phyloP scores from a whole-genome alignment of 2,329 filamentous ascomycete species.

The Neobulgaria alba region DNA sequence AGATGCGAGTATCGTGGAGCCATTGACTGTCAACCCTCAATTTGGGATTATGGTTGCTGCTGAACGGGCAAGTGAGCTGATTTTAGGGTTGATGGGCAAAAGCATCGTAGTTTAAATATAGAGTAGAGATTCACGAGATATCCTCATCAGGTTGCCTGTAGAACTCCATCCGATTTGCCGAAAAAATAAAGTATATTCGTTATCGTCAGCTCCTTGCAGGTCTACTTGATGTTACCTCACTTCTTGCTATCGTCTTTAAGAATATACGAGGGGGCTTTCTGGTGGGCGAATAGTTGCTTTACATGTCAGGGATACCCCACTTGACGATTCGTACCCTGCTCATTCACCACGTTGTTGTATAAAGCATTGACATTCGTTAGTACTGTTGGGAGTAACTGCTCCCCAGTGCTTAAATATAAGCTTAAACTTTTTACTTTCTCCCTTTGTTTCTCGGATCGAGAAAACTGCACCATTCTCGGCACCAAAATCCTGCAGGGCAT shows the following conservation, averaged over 20 bases:
- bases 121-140: too few species aligned
- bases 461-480: neutral
- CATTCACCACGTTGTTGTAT: neutral
- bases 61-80: constrained; percentile 42
- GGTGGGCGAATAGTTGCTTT: neutral
- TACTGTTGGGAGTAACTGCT: neutral
- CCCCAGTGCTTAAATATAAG: neutral
- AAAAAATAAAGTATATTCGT: too few species aligned
- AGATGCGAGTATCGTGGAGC: constrained; percentile 40
- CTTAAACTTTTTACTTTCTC: neutral
- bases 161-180: too few species aligned
- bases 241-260: too few species aligned
- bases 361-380: neutral
- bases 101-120: too few species aligned
- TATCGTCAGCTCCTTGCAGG: too few species aligned
- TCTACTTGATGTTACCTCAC: too few species aligned
- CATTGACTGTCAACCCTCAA: constrained; percentile 45
- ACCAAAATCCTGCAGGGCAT: neutral
- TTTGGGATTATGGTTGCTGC: constrained; percentile 46
- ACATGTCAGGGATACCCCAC: neutral
- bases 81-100: constrained; percentile 25
- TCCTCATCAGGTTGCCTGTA: too few species aligned
- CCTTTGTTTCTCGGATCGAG: neutral
- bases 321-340: neutral
- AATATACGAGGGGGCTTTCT: too few species aligned